Conservation (phyloP, 2,329 filamentous ascomycete genomes). For the Alternaria sp. region DNA sequence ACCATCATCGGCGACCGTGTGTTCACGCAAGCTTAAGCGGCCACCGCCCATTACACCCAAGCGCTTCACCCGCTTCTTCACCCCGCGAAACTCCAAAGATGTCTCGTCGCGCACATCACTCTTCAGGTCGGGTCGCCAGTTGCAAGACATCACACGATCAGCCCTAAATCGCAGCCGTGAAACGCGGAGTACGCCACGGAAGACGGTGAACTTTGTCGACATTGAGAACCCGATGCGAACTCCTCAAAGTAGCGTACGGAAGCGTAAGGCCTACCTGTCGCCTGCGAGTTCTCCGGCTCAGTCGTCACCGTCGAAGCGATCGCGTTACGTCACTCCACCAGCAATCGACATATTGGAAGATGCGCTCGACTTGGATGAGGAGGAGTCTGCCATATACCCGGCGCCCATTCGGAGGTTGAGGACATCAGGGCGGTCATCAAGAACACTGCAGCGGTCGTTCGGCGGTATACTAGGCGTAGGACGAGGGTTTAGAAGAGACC, state of each 20-base stretch:
- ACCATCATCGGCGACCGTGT: conserved; percentile 37
- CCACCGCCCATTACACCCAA: conserved; percentile 62
- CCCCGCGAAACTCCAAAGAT: conserved; percentile 53
- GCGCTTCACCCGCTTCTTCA: conserved; percentile 62
- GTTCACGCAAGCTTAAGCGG: conserved; percentile 54
- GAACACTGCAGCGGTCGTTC: conserved; percentile 58
- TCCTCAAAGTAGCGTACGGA: conserved; percentile 42
- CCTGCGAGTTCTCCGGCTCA: conserved; percentile 53
- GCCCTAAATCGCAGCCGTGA: conserved; percentile 54
- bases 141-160: conserved; percentile 60
- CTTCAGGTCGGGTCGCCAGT: conserved; percentile 55
- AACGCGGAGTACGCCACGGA: conserved; percentile 45
- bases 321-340: conserved; percentile 39
- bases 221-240: conserved; percentile 43
- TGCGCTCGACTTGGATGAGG: conserved; percentile 32
- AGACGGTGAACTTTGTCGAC: conserved; percentile 53
- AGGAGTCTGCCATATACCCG: conserved; percentile 37
- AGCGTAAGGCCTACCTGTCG: conserved; percentile 54
- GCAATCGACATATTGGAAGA: conserved; percentile 49
- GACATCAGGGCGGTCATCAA: conserved; percentile 45
- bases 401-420: conserved; percentile 52
- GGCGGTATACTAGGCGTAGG: conserved; percentile 54
- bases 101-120: conserved; percentile 38
- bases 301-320: conserved; percentile 55
- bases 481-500: conserved; percentile 53